Evolutionary conservation across 2,329 filamentous ascomycete genomes (phyloP).

Genomic region (Tricladium varicosporioides): DNA sequence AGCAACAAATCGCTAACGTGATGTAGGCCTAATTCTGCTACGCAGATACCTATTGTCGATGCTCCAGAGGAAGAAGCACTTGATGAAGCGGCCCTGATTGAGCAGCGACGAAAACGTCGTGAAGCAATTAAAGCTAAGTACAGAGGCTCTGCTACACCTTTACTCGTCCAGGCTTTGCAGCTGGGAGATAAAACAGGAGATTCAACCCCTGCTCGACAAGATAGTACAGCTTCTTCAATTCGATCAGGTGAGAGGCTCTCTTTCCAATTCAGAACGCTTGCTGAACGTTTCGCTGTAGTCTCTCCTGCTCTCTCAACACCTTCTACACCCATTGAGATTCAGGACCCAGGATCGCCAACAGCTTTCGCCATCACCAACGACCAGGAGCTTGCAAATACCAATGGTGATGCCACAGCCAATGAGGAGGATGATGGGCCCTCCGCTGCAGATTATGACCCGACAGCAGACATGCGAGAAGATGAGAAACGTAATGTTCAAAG

Average conservation of each 20-base stretch:
- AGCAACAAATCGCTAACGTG: constrained; percentile 14
- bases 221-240: constrained; percentile 24
- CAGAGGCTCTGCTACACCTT: constrained; percentile 65
- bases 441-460: constrained; percentile 92
- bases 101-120: constrained; percentile 78
- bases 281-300: constrained; percentile 23
- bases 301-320: constrained; percentile 37
- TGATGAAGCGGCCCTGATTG: constrained; percentile 80
- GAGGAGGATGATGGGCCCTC: constrained; percentile 71
- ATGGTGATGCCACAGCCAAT: constrained; percentile 39
- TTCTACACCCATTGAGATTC: constrained; percentile 28
- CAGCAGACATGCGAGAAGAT: constrained; percentile 83
- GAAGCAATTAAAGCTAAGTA: constrained; percentile 85
- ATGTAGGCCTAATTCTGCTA: constrained; percentile 22
- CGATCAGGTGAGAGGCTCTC: constrained; percentile 37
- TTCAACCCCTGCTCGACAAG: constrained; percentile 28
- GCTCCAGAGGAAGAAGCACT: constrained; percentile 55
- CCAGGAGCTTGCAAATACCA: constrained; percentile 63
- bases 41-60: constrained; percentile 40
- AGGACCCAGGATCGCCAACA: constrained; percentile 36
- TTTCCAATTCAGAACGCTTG: background rate
- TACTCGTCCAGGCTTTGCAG: constrained; percentile 63
- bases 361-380: constrained; percentile 64
- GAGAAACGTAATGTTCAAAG: constrained; percentile 66
- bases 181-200: constrained; percentile 34